Base-by-base conservation (phyloP, 2,329 filamentous ascomycete genomes). In the Pseudogymnoascus sp. region DNA sequence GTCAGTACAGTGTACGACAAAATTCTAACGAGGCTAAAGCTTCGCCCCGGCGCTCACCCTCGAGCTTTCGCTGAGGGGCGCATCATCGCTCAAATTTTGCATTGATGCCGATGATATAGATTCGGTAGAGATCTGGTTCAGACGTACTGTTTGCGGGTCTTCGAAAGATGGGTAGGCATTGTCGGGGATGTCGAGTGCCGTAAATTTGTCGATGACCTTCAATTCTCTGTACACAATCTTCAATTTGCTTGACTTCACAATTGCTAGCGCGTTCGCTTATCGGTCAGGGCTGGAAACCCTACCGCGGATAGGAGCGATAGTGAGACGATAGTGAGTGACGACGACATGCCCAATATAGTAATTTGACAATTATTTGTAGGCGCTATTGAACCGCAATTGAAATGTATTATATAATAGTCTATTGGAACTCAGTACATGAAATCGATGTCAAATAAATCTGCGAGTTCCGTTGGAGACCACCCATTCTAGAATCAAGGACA, bases 101-200 rank as follows among this genome's bases (percentile, higher is more conserved):
- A 55, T 55, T 55, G 49, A 55, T 55, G 49, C 49, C 49, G 16
- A 55, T 55, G 28, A 55, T 55, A 55, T 14, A 33, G 28, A 35
- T 33, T 55, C 28, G 28, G 9, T 45, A 11, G 60, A 49, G 40
- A 49, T 43, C 37, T 33, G 40, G 45, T 59, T 38, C 35, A 72
- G 61, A 86, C 86, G 73, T 87, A 88, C 85, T 87, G 87, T 85
- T 90, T 90, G 81, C 88, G 83, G 79, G 88, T 90, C 81, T 89
- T 88, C 75, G 83, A 84, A 72, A 87, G 82, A 79, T 87, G 82
- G 79, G 88, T 89, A 86, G 88, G 88, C 87, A 88, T 88, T 82
- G 81, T 77, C 77, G 77, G 75, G 68, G 64, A 65, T 70, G 49
- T 55, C 49, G 49, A 55, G 49, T 33, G 49, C 49, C 49, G 49